Percentiles rank a stretch among this genome's conserved stretches.
Conservation (phyloP, 345 rosid genomes). For the Eucalyptus paniculata region DNA sequence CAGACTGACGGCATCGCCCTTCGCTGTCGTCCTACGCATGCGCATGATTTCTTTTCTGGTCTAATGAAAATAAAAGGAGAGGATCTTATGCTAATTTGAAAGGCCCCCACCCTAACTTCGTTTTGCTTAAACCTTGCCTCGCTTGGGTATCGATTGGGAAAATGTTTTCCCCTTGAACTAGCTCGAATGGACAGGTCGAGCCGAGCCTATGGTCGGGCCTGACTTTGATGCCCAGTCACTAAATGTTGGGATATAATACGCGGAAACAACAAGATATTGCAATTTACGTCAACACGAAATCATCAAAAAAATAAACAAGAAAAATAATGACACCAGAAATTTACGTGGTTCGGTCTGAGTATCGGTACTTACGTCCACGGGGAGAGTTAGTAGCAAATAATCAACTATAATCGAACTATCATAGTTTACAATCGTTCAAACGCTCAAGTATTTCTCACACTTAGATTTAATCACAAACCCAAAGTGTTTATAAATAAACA, state of each 20-base stretch:
- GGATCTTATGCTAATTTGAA: neutral
- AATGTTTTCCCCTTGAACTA: neutral
- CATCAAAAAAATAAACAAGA: too few relatives aligned
- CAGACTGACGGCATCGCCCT: neutral
- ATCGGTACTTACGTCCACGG: too few relatives aligned
- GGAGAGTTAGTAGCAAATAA: too few relatives aligned
- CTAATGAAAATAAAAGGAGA: neutral
- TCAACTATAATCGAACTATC: too few relatives aligned
- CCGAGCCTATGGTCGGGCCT: neutral
- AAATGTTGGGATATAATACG: too few relatives aligned
- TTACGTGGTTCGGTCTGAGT: rapidly evolving
- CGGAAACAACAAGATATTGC: rapidly evolving
- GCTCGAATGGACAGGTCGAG: neutral
- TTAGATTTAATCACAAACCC: rapidly evolving
- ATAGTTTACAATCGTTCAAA: too few relatives aligned
- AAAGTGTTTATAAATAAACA: too few relatives aligned
- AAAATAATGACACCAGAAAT: too few relatives aligned
- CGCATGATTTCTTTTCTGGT: neutral
- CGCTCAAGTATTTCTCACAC: too few relatives aligned
- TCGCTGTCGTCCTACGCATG: neutral
- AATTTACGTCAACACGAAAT: too few relatives aligned
- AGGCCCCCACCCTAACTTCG: neutral
- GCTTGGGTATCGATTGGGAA: neutral
- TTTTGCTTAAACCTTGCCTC: neutral
- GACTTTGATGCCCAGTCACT: neutral